Percentiles rank a stretch among this genome's conserved stretches.
Conservation (phyloP, 2,329 filamentous ascomycete genomes). For the Calonectria honghensis region DNA sequence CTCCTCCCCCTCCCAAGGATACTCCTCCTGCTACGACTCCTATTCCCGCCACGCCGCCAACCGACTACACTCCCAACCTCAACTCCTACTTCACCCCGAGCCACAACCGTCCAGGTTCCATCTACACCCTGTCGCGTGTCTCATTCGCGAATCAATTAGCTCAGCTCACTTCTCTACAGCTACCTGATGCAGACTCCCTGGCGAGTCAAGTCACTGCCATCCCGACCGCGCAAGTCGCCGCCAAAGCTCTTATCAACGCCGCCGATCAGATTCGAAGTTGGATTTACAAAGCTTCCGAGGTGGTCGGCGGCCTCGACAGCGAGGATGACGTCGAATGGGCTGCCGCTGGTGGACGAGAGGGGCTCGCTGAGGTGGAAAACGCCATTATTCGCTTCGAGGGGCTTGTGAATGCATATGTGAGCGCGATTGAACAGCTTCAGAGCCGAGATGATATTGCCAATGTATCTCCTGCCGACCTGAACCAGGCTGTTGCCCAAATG, state of each 20-base stretch:
- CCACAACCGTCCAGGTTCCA: constrained; percentile 84
- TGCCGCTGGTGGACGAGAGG: constrained; percentile 88
- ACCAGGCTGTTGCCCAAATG: constrained; percentile 89
- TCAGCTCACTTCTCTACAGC: constrained; percentile 90
- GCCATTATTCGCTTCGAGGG: constrained; percentile 90
- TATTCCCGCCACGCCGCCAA: constrained; percentile 56
- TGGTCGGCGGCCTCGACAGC: constrained; percentile 90
- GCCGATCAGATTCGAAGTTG: constrained; percentile 95
- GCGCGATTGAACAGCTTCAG: constrained; percentile 95
- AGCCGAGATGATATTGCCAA: constrained; percentile 82
- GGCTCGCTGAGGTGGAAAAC: constrained; percentile 82
- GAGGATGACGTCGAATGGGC: constrained; percentile 99
- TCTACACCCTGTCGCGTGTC: constrained; percentile 93
- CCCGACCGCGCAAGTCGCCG: constrained; percentile 87
- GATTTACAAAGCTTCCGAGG: constrained; percentile 94
- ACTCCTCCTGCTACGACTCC: constrained; percentile 60
- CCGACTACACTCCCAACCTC: constrained; percentile 70
- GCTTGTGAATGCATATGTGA: constrained; percentile 93
- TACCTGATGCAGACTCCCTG: constrained; percentile 89
- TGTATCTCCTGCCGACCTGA: constrained; percentile 83
- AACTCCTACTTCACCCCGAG: constrained; percentile 81
- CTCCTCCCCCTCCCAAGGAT: constrained; percentile 63
- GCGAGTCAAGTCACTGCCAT: constrained; percentile 90
- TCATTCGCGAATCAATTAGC: constrained; percentile 96
- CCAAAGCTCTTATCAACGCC: constrained; percentile 87